These are phyloP conservation scores for Ophiocordyceps camponoti-floridani DNA, from an alignment of 2,329 filamentous ascomycete species.

Conservation along the genomic window DNA sequence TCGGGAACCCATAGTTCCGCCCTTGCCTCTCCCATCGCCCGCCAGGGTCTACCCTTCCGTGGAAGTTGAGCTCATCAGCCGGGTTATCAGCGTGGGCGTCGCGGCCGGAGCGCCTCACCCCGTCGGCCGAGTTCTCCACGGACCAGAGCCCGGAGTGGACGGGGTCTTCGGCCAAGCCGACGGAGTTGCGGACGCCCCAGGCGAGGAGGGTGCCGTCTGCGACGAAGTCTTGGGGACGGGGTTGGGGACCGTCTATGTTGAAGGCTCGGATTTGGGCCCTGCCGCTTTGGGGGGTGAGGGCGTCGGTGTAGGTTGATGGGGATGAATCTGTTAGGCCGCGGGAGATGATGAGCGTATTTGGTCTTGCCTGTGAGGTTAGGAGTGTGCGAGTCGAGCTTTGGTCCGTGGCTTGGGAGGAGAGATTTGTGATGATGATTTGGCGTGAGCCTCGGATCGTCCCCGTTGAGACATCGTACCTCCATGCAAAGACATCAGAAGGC, in stretches of 20 bases:
- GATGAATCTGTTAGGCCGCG: neutral
- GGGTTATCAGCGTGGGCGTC: neutral
- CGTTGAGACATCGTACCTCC: neutral
- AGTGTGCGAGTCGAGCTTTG: neutral
- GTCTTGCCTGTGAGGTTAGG: neutral
- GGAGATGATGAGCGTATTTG: neutral
- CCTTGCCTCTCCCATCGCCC: neutral
- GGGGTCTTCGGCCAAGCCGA: neutral
- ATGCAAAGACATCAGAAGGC: neutral
- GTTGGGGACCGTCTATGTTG: neutral
- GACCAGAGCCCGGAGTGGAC: neutral
- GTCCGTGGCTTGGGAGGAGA: neutral
- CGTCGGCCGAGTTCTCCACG: neutral
- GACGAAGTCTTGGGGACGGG: too few relatives aligned
- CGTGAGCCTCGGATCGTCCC: neutral
- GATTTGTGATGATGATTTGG: neutral
- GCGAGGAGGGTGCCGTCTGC: neutral
- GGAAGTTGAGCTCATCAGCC: neutral
- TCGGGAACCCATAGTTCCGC: neutral
- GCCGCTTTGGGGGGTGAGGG: neutral
- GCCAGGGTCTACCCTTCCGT: neutral
- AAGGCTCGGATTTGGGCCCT: neutral
- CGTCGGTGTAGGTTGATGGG: too few relatives aligned
- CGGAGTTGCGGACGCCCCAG: neutral
- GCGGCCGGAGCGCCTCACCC: neutral